These are phyloP conservation scores for Lipomyces yamanashiensis DNA, from an alignment of 805 yeast genomes.

Conservation along the genomic window DNA sequence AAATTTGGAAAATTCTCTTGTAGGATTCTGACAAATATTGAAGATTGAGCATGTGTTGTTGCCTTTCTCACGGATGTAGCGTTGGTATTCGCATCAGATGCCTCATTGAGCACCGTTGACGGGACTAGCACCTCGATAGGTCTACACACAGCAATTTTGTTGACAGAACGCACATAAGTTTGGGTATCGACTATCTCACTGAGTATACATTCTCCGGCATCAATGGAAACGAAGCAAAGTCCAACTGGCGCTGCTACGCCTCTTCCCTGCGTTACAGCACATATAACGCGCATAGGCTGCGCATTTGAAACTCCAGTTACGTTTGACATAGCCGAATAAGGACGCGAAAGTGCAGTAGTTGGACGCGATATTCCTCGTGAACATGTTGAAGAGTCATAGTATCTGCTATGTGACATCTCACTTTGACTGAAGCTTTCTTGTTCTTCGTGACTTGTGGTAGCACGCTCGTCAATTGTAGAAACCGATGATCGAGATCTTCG, in stretches of 20 bases:
- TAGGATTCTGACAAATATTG: conserved; percentile 40
- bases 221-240: conserved; percentile 48
- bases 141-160: conserved; percentile 47
- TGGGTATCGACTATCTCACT: conserved; percentile 52
- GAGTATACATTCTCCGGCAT: conserved; percentile 47
- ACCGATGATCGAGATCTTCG: neutral
- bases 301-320: conserved; percentile 1
- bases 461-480: neutral
- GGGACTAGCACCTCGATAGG: conserved; percentile 41
- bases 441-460: no score
- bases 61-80: neutral
- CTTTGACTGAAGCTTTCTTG: no score
- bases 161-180: conserved; percentile 53
- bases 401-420: no score
- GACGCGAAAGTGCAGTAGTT: conserved; percentile 6
- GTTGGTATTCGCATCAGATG: neutral
- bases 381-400: no score
- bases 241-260: conserved; percentile 46
- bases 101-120: neutral
- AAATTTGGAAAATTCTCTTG: conserved; percentile 44
- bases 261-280: conserved; percentile 40
- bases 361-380: conserved; percentile 11
- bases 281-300: conserved; percentile 26
- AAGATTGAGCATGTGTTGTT: neutral
- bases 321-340: conserved; percentile 26